These are phyloP conservation scores for Volvariella volvacea DNA, from an alignment of 1,284 basidiomycete species.

Conservation along the genomic window DNA sequence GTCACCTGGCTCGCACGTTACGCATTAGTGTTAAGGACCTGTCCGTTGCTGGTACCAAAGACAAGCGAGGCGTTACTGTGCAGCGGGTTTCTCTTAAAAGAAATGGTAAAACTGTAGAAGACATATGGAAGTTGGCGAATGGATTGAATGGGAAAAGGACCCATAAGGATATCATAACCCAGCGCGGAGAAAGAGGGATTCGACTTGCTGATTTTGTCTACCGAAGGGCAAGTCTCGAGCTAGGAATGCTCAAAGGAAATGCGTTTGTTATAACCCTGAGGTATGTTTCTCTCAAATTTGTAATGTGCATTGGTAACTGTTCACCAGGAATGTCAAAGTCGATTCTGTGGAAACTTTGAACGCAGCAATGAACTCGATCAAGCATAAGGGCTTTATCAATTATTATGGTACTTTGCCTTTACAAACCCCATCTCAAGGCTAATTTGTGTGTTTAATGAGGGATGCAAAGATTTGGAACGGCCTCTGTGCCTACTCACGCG, in stretches of 20 bases:
- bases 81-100: conserved; percentile 87
- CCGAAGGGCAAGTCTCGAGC: conserved; percentile 72
- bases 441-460: conserved; percentile 39
- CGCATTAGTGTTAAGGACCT: conserved; percentile 76
- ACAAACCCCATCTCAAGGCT: no score
- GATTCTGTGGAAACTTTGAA: conserved; percentile 69
- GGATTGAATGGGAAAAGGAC: conserved; percentile 55
- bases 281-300: conserved; percentile 38
- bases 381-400: conserved; percentile 90
- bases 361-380: conserved; percentile 74
- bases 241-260: conserved; percentile 96
- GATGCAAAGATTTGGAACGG: conserved; percentile 99
- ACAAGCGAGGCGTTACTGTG: conserved; percentile 94
- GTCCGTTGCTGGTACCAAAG: conserved; percentile 93
- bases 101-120: conserved; percentile 72
- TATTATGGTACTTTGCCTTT: conserved; percentile 71
- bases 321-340: conserved; percentile 71
- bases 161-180: conserved; percentile 49
- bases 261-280: conserved; percentile 91
- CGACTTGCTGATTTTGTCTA: conserved; percentile 88
- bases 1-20: conserved; percentile 71
- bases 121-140: conserved; percentile 81
- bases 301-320: conserved; percentile 4
- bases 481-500: conserved; percentile 89
- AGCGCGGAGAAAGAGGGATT: conserved; percentile 86